phyloP scores from a whole-genome alignment of 495 filamentous ascomycete species.

The Xylona heveae region DNA sequence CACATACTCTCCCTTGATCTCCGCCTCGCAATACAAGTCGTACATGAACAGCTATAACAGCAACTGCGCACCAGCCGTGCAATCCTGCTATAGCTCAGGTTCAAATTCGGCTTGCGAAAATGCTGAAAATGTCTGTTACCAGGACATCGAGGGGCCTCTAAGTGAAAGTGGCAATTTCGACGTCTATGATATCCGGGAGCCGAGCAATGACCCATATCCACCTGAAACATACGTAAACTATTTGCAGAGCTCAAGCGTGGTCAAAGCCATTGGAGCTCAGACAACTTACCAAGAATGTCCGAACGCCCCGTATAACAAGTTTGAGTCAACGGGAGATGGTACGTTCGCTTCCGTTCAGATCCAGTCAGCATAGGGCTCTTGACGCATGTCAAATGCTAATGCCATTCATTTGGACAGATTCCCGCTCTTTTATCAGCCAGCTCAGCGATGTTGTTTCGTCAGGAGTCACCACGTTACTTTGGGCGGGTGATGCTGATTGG shows the following conservation, averaged over 20 bases:
- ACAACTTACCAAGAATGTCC: slow-evolving; percentile 25
- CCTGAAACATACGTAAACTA: slow-evolving; percentile 25
- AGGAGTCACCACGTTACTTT: slow-evolving; percentile 26
- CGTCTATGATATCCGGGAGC: slow-evolving; percentile 28
- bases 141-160: slow-evolving; percentile 21
- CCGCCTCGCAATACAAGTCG: slow-evolving; percentile 16
- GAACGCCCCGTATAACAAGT: slow-evolving; percentile 18
- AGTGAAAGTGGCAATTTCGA: slow-evolving; percentile 17
- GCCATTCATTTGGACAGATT: slow-evolving; percentile 9
- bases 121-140: slow-evolving; percentile 23
- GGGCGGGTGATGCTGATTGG: slow-evolving; percentile 35
- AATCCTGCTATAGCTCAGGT: slow-evolving; percentile 17
- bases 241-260: slow-evolving; percentile 16
- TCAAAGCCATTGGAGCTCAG: slow-evolving; percentile 28
- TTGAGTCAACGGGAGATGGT: slow-evolving; percentile 25
- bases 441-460: slow-evolving; percentile 25
- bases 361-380: not conserved
- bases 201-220: slow-evolving; percentile 23
- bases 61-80: slow-evolving; percentile 20
- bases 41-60: slow-evolving; percentile 18
- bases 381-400: slow-evolving; percentile 2
- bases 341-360: slow-evolving; percentile 4
- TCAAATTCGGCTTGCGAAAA: slow-evolving; percentile 18
- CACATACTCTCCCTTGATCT: slow-evolving; percentile 27
- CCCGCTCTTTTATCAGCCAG: slow-evolving; percentile 24